Evolutionary conservation across 2,329 filamentous ascomycete species (phyloP).

Genomic region (Talaromyces sp.): DNA sequence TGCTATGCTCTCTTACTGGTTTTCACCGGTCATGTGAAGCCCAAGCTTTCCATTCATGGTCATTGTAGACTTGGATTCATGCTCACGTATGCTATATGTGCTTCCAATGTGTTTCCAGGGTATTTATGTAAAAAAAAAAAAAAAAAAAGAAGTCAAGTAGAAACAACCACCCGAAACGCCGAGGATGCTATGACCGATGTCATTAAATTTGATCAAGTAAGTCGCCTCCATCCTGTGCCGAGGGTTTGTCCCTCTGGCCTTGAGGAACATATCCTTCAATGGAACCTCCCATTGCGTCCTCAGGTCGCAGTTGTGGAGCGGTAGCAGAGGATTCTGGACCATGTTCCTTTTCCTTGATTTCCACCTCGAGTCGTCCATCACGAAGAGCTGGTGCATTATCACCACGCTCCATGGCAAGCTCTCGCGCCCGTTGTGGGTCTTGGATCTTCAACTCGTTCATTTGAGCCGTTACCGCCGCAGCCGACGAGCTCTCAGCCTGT

Average conservation of each 20-base stretch:
- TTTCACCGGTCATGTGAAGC: not conserved
- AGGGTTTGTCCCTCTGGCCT: constrained; percentile 13
- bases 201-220: constrained; percentile 40
- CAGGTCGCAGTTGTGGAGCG: constrained; percentile 37
- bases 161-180: no score
- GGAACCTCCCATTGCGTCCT: constrained; percentile 40
- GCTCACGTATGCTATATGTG: constrained; percentile 12
- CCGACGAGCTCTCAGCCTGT: constrained; percentile 21
- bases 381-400: constrained; percentile 31
- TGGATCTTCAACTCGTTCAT: constrained; percentile 27
- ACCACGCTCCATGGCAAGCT: constrained; percentile 41
- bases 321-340: constrained; percentile 18
- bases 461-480: constrained; percentile 21
- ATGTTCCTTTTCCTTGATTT: constrained; percentile 38
- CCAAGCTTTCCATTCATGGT: constrained; percentile 8
- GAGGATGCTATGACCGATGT: constrained; percentile 14
- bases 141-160: no score
- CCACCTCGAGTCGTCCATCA: constrained; percentile 35
- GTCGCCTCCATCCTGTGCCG: constrained; percentile 52
- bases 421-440: constrained; percentile 28
- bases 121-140: constrained; percentile 10
- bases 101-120: constrained; percentile 17
- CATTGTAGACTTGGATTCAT: constrained; percentile 21
- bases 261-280: constrained; percentile 47
- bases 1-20: constrained; percentile 8